Percentiles rank a stretch among this genome's conserved stretches.
These are phyloP conservation scores for Akanthomyces dipterigenus DNA, from an alignment of 2,329 filamentous ascomycete species.

Conservation along the genomic window DNA sequence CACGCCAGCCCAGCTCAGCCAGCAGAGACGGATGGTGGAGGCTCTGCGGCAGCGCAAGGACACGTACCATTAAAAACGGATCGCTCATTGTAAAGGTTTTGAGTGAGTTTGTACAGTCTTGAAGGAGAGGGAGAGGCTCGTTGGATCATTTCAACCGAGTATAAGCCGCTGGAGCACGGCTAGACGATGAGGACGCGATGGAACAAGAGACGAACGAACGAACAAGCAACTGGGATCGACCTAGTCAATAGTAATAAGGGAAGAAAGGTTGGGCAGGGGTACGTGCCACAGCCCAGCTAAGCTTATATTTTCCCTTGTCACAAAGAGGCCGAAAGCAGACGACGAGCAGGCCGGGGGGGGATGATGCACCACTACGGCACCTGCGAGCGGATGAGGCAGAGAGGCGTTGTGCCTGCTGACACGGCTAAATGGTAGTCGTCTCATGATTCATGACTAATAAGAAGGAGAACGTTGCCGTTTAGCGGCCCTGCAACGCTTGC, in stretches of 20 bases:
- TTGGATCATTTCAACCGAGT: too few species aligned
- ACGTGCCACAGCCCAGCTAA: not conserved
- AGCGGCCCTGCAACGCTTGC: too few species aligned
- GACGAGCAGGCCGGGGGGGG: not conserved
- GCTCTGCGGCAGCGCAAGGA: not conserved
- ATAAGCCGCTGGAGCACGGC: not conserved
- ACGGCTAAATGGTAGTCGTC: too few species aligned
- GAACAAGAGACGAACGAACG: not conserved
- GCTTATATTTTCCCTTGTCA: conserved; percentile 7
- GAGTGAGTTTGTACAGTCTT: too few species aligned
- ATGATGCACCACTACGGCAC: too few species aligned
- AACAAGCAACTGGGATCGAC: not conserved
- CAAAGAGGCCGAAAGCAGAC: not conserved
- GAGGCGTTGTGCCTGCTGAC: too few species aligned
- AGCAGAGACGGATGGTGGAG: not conserved
- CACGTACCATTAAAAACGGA: not conserved
- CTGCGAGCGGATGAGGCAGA: too few species aligned
- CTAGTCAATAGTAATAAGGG: not conserved
- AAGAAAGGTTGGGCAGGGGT: not conserved
- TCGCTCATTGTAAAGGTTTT: not conserved
- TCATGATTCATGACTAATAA: too few species aligned
- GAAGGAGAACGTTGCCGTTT: too few species aligned
- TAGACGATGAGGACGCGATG: not conserved
- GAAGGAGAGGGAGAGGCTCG: not conserved
- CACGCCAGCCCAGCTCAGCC: not conserved